phyloP scores from a whole-genome alignment of 345 rosid genomes.

The Psidium friedrichsthalianum region DNA sequence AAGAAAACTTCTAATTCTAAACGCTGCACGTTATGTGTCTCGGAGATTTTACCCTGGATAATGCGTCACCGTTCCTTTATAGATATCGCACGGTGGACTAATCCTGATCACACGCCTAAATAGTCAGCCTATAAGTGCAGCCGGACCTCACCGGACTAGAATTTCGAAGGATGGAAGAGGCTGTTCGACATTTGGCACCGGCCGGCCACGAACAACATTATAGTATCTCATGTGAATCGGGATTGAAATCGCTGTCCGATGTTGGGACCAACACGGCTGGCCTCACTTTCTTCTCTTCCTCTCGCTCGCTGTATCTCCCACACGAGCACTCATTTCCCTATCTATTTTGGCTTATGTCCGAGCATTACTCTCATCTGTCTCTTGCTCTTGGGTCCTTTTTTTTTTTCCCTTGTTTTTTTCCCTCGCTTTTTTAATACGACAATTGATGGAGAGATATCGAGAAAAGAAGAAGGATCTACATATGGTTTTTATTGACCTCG shows the following conservation, averaged over 20 bases:
- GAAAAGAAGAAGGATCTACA: too few relatives aligned
- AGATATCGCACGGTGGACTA: not conserved
- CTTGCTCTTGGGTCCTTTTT: too few relatives aligned
- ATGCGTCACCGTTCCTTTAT: not conserved
- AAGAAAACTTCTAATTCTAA: not conserved
- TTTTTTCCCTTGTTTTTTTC: too few relatives aligned
- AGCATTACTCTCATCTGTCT: not conserved
- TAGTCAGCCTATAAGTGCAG: not conserved
- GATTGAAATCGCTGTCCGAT: not conserved
- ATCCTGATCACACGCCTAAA: not conserved
- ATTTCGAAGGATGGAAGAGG: not conserved
- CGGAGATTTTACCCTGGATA: not conserved
- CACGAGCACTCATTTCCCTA: not conserved
- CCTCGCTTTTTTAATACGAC: too few relatives aligned
- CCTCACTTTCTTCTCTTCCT: not conserved
- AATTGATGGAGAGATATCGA: too few relatives aligned
- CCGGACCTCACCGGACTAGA: not conserved
- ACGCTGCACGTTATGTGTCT: not conserved
- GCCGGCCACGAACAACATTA: too few relatives aligned
- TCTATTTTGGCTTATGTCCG: not conserved
- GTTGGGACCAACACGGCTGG: not conserved
- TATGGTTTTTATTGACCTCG: too few relatives aligned
- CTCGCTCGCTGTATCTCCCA: not conserved
- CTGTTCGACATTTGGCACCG: not conserved
- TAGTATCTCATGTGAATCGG: not conserved